These are phyloP conservation scores for Candida adriatica DNA, from an alignment of 805 yeast genomes.

Conservation along the genomic window DNA sequence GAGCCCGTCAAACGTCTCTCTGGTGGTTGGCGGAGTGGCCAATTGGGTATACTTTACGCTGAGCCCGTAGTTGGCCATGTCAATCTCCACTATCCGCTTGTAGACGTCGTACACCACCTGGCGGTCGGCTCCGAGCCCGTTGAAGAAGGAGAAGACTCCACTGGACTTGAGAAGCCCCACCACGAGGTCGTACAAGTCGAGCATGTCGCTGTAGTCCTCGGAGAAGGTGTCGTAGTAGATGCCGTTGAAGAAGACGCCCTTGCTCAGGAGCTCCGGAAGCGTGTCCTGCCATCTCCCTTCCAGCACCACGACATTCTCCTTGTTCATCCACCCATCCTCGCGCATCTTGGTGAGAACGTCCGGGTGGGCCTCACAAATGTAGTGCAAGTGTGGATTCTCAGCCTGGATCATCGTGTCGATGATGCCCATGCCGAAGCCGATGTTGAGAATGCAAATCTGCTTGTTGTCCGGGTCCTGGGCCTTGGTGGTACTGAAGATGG, in stretches of 20 bases:
- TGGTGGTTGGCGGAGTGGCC: slow-evolving; percentile 37
- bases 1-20: slow-evolving; percentile 26
- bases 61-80: slow-evolving; percentile 74
- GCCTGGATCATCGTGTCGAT: slow-evolving; percentile 72
- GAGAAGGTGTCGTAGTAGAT: slow-evolving; percentile 92
- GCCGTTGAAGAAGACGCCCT: slow-evolving; percentile 77
- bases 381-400: slow-evolving; percentile 58
- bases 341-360: slow-evolving; percentile 68
- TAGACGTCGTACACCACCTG: slow-evolving; percentile 77
- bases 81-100: slow-evolving; percentile 72
- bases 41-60: slow-evolving; percentile 47
- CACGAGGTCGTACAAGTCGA: slow-evolving; percentile 71
- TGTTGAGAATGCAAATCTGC: slow-evolving; percentile 56
- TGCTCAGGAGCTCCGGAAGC: slow-evolving; percentile 53
- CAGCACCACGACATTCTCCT: slow-evolving; percentile 60
- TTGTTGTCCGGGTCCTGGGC: slow-evolving; percentile 27
- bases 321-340: slow-evolving; percentile 77
- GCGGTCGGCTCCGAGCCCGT: slow-evolving; percentile 82
- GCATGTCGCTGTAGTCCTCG: slow-evolving; percentile 86
- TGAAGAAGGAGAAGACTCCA: slow-evolving; percentile 86
- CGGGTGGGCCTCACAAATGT: slow-evolving; percentile 93
- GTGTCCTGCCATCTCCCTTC: slow-evolving; percentile 94
- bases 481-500: slow-evolving; percentile 47
- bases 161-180: slow-evolving; percentile 78
- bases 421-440: slow-evolving; percentile 97